These are phyloP conservation scores for Prunus mongolica DNA, from an alignment of 306 rosid species.

Conservation along the genomic window DNA sequence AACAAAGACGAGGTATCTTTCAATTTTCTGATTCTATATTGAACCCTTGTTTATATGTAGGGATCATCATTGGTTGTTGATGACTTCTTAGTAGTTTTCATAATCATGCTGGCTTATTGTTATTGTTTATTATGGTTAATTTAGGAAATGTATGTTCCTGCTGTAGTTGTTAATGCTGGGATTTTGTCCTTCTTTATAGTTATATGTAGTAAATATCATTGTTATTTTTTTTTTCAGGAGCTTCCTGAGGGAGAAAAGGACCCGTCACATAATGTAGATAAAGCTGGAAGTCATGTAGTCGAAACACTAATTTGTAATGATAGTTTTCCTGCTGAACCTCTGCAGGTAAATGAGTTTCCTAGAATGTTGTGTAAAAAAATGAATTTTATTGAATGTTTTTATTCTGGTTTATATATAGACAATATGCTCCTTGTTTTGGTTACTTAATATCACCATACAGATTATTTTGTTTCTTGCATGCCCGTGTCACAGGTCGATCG, in stretches of 20 bases:
- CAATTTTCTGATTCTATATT: background rate
- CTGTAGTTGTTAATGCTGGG: background rate
- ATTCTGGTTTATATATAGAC: slow-evolving; percentile 6
- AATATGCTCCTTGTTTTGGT: slow-evolving; percentile 15
- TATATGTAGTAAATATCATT: background rate
- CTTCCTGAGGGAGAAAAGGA: slow-evolving; percentile 44
- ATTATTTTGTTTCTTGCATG: slow-evolving; percentile 17
- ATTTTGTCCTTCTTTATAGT: background rate
- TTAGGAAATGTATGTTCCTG: background rate
- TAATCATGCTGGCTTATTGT: background rate
- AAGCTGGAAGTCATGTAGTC: slow-evolving; percentile 37
- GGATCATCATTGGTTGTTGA: background rate
- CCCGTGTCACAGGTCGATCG: slow-evolving; percentile 75
- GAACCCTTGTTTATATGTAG: background rate
- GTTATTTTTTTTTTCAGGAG: slow-evolving; percentile 45
- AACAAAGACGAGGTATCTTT: slow-evolving; percentile 66
- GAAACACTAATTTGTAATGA: slow-evolving; percentile 37
- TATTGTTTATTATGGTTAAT: background rate
- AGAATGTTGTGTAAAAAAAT: background rate
- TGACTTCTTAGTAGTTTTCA: background rate
- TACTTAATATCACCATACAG: slow-evolving; percentile 16
- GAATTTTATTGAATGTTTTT: slow-evolving; percentile 10
- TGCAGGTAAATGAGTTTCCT: slow-evolving; percentile 58
- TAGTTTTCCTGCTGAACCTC: slow-evolving; percentile 38
- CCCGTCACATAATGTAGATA: slow-evolving; percentile 35